Base-by-base conservation (phyloP, 2,329 filamentous ascomycete species). In the Alternaria sp. region DNA sequence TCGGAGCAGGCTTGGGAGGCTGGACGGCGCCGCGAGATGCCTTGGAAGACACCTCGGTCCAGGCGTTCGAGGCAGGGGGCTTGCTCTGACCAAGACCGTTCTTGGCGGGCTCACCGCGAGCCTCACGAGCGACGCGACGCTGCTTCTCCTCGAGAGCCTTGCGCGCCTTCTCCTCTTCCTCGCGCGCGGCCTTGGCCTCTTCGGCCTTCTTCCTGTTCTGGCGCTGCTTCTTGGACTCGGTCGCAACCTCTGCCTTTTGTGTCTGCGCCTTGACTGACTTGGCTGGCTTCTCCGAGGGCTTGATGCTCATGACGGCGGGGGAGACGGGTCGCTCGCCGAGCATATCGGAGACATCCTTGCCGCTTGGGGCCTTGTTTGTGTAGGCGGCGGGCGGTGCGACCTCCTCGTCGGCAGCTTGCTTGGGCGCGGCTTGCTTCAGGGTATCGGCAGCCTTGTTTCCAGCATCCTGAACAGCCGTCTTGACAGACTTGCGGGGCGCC, bases 191-290 rank as follows among this genome's bases (percentile, higher is more conserved):
- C 84, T 92, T 95, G 72, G 89, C 88, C 59, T 88, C 90, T 80
- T 97, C 93, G 38, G 87, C 89, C 88, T 97, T 97, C 83, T 91
- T 88, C 68, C 90, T 88, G 82, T 97, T 95, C 83, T 97, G 94
- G 61, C 93, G 89, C 83, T 96, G 92, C 85, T 97, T 97, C 90
- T 97, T 97, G 20, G 90, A 91, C 84, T 97, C 91, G 18, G 86
- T 86, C 49, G 86, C 62, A 22, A 67, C 62, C 53, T 78, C 75
- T 57, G 80, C 84, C 41, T 84, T 82, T 81, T 89, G 87, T 53
- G 84, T 81, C 79, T 89, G 89, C 63, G 86, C 83, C 80, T 89
- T 86, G 75, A 85, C 78, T 34, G 84, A 79, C 78, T 88, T 88
- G 34, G 79, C 78, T 20, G 82, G 81, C 81, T 85, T 88, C 76